These are phyloP conservation scores for Quercus cerris DNA, from an alignment of 306 rosid genomes.

Conservation along the genomic window DNA sequence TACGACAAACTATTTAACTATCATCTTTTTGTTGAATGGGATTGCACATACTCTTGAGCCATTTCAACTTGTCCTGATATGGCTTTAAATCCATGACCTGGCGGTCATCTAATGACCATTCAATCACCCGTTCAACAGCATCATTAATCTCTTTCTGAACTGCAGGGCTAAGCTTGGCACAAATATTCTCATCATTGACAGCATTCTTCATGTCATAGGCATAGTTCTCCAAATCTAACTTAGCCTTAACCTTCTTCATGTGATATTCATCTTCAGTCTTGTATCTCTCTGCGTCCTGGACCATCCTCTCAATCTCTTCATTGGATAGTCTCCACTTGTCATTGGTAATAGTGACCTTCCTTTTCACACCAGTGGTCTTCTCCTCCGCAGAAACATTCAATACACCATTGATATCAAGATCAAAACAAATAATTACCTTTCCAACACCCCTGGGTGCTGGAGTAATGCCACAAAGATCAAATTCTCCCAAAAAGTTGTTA, in stretches of 20 bases:
- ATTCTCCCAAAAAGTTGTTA: too few species aligned
- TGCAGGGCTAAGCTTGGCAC: too few species aligned
- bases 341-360: too few species aligned
- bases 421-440: background rate
- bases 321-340: too few species aligned
- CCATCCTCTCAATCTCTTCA: too few species aligned
- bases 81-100: background rate
- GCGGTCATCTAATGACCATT: slow-evolving; percentile 4
- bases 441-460: background rate
- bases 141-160: background rate
- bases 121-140: slow-evolving; percentile 4
- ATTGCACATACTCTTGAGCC: slow-evolving; percentile 19
- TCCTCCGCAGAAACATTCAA: slow-evolving; percentile 16
- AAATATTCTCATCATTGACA: slow-evolving; percentile 7
- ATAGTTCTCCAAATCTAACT: background rate
- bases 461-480: background rate
- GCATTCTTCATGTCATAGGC: slow-evolving; percentile 10
- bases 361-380: too few species aligned
- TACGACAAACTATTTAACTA: too few species aligned
- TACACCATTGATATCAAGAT: background rate
- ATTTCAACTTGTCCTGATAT: background rate
- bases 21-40: background rate
- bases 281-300: too few species aligned
- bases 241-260: too few species aligned
- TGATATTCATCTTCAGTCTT: too few species aligned